Evolutionary conservation across 495 filamentous ascomycete genomes (phyloP), one percentile per base, ranked within the genome.

Genomic region (Hypoxylon rickii): DNA sequence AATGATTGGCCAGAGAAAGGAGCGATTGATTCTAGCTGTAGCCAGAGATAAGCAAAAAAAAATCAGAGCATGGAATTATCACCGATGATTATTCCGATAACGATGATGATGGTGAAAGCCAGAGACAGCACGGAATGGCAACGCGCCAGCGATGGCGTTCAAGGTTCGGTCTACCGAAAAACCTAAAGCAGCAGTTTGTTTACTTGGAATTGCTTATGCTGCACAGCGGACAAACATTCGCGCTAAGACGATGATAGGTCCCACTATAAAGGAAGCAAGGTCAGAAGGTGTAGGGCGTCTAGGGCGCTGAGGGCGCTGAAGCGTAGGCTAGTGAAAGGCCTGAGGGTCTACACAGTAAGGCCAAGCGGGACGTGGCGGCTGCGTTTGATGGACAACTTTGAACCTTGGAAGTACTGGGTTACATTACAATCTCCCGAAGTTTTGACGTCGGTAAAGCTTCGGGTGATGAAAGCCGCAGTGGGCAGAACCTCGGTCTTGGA

Each of bases 171-270:
- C 18, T 32, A 48, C 46, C 52, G 44, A 44, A 54, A 51, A n/a
- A 42, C 59, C 58, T 31, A 64, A 61, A 62, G 54, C 36, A 66
- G 64, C 45, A 62, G 51, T 69, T 69, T 69, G 64, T 69, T 69
- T 69, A 69, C 66, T 64, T 69, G 18, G 17, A 48, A 51, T n/a
- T n/a, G n/a, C n/a, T n/a, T n/a, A n/a, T 55, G 52, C 38, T 55
- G 33, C 11, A 39, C 4, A 29, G 24, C 24, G 4, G 24, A 4
- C 4, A 29, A 29, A 10, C 24, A 10, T 29, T 29, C 24, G 10
- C 21, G 41, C 39, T 64, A 64, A 41, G 44, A 54, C 13, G 38
- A 51, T 31, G 8, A 20, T 37, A 37, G 15, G 36, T 7, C 24
- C 24, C 24, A n/a, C n/a, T n/a, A n/a, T n/a, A n/a, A n/a, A n/a